These are phyloP conservation scores for Oxytropis ochrocephala DNA, from an alignment of 306 rosid species.

Conservation along the genomic window DNA sequence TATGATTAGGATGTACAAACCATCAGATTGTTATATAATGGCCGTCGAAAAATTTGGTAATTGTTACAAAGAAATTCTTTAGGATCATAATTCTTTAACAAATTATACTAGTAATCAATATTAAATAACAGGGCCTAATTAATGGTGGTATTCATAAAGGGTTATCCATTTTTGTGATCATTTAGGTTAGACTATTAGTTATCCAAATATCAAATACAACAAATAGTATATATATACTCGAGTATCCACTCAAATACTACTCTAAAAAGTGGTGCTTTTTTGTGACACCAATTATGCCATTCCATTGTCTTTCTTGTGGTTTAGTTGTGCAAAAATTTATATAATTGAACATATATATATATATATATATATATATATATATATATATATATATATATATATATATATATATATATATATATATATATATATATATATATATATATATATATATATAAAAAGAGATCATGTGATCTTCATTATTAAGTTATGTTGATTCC, in stretches of 20 bases:
- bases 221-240: conserved; percentile 36
- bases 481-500: conserved; percentile 21
- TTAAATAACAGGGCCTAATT: neutral
- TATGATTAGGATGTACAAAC: too few relatives aligned
- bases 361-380: too few relatives aligned
- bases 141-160: conserved; percentile 10
- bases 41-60: too few relatives aligned
- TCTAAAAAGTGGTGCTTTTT: conserved; percentile 43
- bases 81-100: too few relatives aligned
- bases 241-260: conserved; percentile 56
- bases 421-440: too few relatives aligned
- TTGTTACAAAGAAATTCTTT: too few relatives aligned
- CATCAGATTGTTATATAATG: too few relatives aligned
- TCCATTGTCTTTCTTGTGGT: conserved; percentile 61
- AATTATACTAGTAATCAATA: too few relatives aligned
- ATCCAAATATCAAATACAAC: conserved; percentile 22
- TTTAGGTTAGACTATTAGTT: conserved; percentile 13
- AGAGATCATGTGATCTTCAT: conserved; percentile 26
- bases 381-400: too few relatives aligned
- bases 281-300: conserved; percentile 55
- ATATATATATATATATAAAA: too few relatives aligned
- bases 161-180: neutral
- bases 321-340: conserved; percentile 24
- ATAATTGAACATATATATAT: conserved; percentile 26
- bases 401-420: too few relatives aligned